A percentile compares a stretch with the other conserved stretches of the same genome.
phyloP scores from a whole-genome alignment of 169 alveolate genomes.

The Eimeria zaria region DNA sequence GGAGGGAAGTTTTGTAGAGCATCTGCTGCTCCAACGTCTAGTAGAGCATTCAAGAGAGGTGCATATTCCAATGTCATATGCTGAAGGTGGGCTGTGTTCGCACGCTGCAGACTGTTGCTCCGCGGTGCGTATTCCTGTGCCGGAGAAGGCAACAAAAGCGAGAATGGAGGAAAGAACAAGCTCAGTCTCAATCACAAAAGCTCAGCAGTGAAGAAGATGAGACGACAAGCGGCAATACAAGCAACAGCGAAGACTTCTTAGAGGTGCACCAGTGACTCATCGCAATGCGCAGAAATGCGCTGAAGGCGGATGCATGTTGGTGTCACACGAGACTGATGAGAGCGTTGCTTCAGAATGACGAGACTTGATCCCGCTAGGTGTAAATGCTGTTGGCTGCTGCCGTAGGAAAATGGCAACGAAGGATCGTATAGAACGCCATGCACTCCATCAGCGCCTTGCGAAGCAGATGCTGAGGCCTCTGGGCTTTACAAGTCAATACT shows the following conservation, averaged over 20 bases:
- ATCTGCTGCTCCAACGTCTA: neutral
- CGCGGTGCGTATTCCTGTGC: constrained; percentile 40
- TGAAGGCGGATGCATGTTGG: neutral
- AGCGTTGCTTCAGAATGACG: neutral
- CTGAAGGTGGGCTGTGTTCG: neutral
- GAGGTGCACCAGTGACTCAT: neutral
- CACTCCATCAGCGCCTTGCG: neutral
- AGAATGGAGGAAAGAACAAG: neutral
- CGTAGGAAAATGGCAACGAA: neutral
- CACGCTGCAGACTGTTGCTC: constrained; percentile 58
- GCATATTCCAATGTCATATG: neutral
- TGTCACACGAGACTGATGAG: neutral
- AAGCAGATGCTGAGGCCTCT: neutral
- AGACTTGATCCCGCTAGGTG: neutral
- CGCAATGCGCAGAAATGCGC: neutral
- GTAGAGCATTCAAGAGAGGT: neutral
- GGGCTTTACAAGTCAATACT: neutral
- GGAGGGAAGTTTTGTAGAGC: neutral
- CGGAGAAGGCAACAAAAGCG: constrained; percentile 10
- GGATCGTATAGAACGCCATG: neutral
- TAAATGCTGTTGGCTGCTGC: neutral
- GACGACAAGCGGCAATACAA: neutral
- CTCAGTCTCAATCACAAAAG: neutral
- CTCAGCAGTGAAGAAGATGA: neutral
- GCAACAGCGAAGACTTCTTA: constrained; percentile 23